phyloP scores from a whole-genome alignment of 1,284 basidiomycete genomes.

The Inonotus hispidus region DNA sequence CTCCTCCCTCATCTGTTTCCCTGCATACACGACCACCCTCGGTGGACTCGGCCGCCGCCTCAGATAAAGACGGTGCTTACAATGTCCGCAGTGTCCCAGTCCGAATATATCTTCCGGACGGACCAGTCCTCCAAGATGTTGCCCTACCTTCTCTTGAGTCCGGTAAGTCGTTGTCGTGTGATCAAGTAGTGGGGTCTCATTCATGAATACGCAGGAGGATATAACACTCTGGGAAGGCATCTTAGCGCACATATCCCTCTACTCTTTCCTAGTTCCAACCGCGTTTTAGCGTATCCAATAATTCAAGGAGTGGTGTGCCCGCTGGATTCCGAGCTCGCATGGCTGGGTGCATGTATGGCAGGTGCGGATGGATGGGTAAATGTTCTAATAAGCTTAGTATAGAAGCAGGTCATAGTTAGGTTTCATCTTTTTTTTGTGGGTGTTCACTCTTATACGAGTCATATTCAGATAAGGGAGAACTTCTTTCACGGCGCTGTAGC shows the following conservation, averaged over 20 bases:
- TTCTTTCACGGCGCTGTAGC: conserved; percentile 8
- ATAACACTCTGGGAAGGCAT: conserved; percentile 56
- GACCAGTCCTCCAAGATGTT: conserved; percentile 85
- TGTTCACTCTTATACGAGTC: too few relatives aligned
- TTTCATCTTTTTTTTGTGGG: too few relatives aligned
- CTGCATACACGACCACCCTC: conserved; percentile 64
- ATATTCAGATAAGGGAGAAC: too few relatives aligned
- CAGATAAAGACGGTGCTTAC: conserved; percentile 72
- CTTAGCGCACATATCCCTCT: conserved; percentile 59
- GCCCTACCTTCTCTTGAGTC: conserved; percentile 73
- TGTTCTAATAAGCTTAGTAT: conserved; percentile 65
- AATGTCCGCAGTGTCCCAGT: conserved; percentile 83
- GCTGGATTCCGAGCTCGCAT: conserved; percentile 84
- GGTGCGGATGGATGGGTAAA: conserved; percentile 95
- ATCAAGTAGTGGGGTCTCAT: too few relatives aligned
- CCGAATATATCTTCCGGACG: conserved; percentile 87
- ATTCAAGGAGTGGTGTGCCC: conserved; percentile 88
- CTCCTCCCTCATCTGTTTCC: conserved; percentile 45
- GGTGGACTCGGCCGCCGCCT: conserved; percentile 52
- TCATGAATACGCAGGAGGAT: conserved; percentile 33
- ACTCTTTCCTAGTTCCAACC: conserved; percentile 47
- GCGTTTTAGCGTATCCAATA: conserved; percentile 59
- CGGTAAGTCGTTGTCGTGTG: conserved; percentile 45
- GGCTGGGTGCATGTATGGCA: conserved; percentile 85
- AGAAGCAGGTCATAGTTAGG: too few relatives aligned